phyloP scores from a whole-genome alignment of 495 filamentous ascomycete species.

The Podospora pseudoanserina region DNA sequence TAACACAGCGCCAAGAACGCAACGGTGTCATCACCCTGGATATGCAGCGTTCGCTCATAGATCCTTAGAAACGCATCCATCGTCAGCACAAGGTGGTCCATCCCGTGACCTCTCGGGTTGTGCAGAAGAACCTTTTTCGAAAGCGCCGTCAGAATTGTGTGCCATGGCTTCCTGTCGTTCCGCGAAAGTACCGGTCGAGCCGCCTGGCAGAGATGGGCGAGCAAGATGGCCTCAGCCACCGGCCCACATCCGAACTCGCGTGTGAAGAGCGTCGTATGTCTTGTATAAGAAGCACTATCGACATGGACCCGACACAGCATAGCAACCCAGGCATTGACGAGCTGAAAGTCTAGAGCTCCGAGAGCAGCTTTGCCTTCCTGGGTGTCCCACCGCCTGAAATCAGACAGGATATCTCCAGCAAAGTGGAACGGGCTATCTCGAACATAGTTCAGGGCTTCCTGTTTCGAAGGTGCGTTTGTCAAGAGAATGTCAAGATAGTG shows the following conservation, averaged over 20 bases:
- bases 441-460: constrained; percentile 36
- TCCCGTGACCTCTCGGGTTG: constrained; percentile 1
- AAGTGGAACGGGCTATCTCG: constrained; percentile 29
- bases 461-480: constrained; percentile 29
- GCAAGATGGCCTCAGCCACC: constrained; percentile 22
- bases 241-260: background rate
- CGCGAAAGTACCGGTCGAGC: constrained; percentile 1
- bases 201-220: constrained; percentile 20
- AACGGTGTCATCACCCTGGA: constrained; percentile 18
- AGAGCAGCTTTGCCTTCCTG: background rate
- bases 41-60: constrained; percentile 12
- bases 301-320: constrained; percentile 37
- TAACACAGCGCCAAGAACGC: constrained; percentile 24
- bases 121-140: constrained; percentile 20
- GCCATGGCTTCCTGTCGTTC: constrained; percentile 25
- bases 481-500: constrained; percentile 37
- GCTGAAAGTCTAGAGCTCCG: constrained; percentile 14
- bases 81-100: constrained; percentile 17
- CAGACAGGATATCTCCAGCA: constrained; percentile 11
- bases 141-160: constrained; percentile 27
- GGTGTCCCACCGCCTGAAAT: constrained; percentile 4
- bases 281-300: background rate
- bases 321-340: constrained; percentile 39
- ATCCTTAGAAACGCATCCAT: constrained; percentile 21
- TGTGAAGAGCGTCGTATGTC: background rate